These are phyloP conservation scores for Colletotrichum horii DNA, from an alignment of 2,329 filamentous ascomycete genomes.

Conservation along the genomic window DNA sequence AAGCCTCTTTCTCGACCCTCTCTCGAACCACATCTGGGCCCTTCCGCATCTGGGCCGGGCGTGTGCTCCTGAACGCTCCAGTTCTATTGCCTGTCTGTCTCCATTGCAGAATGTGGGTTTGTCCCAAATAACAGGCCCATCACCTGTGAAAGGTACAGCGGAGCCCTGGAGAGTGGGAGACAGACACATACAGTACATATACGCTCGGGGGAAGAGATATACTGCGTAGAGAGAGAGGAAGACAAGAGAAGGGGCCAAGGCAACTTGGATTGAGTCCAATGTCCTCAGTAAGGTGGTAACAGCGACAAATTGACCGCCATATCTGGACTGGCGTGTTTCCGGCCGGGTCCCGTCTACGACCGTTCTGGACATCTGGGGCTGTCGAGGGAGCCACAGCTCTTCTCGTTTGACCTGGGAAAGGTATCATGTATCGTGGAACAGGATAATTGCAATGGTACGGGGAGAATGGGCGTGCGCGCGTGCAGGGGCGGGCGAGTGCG, in stretches of 20 bases:
- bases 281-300: neutral
- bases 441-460: neutral
- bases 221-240: too few species aligned
- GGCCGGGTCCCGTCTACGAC: neutral
- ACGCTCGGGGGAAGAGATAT: too few species aligned
- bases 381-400: neutral
- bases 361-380: neutral
- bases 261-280: neutral
- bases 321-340: conserved; percentile 1
- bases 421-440: neutral
- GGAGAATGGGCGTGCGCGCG: neutral
- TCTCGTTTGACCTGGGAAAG: neutral
- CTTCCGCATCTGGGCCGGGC: neutral
- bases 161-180: neutral
- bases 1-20: neutral
- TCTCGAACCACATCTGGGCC: neutral
- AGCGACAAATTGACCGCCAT: conserved; percentile 9
- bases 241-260: too few species aligned
- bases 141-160: neutral
- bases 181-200: neutral
- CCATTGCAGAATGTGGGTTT: neutral
- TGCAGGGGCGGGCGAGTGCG: neutral
- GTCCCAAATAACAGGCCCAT: neutral
- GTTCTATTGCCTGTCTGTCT: neutral
- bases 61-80: neutral